Evolutionary conservation across 2,329 filamentous ascomycete species (phyloP), one percentile per base, ranked within the genome.

Genomic region (Teratosphaeria nubilosa): DNA sequence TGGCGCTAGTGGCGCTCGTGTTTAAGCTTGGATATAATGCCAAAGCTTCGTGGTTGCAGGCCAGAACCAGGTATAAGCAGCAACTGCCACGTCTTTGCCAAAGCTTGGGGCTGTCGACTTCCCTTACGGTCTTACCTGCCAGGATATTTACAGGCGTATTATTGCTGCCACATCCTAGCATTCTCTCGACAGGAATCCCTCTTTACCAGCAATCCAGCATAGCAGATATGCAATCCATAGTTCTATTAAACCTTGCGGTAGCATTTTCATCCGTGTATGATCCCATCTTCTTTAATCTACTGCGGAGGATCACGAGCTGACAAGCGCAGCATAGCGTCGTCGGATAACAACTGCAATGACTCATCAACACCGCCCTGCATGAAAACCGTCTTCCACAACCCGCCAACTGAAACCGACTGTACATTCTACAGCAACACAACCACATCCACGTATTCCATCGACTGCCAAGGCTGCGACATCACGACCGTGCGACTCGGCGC

Each of bases 391-490:
- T 32, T 51, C 34, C 27, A 54, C 3, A 20, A 50, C 22, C 56
- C 56, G 14, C 32, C 53, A 3, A 30, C 51, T 16, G 48, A 30
- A 16, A n/a, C 24, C n/a, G 41, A 32, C 13, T 58, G 57, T 48
- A 58, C 57, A 13, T 41, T 48, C 14, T 37, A 54, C 37, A 16
- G 54, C 31, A 32, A 25, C 5, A 59, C 58, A 10, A 25, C 24
- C n/a, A 59, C 58, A 9, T 16, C 48, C 31, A 59, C 58, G 27
- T n/a, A 37, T 9, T 57, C 51, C 20, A 48, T 57, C 22, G 51
- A 59, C 10, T 59, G 58, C 51, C 32, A 51, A 16, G 58, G 58
- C 22, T 59, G 58, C 37, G 50, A 25, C n/a, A 20, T 57, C 5
- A 34, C 34, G 55, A 59, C 55, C 6, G 50, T 27, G 25, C 24